Conservation (phyloP, 257 asterid genomes). For the Plantago major region DNA sequence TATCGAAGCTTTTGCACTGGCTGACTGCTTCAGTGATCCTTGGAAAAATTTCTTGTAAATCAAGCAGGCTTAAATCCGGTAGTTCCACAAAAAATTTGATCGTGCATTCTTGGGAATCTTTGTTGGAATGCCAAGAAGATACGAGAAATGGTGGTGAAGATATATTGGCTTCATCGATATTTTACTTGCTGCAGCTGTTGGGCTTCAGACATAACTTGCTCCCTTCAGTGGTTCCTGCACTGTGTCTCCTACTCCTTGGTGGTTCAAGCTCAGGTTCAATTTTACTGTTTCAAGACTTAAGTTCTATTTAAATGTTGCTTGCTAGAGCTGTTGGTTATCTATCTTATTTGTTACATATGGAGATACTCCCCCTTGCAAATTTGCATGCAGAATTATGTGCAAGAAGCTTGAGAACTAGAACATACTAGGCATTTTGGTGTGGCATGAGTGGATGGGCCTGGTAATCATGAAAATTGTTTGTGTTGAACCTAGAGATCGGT, state of each 20-base stretch:
- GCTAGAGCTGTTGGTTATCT: neutral
- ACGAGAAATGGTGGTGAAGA: constrained; percentile 30
- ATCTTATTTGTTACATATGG: too few relatives aligned
- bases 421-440: too few relatives aligned
- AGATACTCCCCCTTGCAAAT: too few relatives aligned
- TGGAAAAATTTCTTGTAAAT: constrained; percentile 43
- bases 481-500: too few relatives aligned
- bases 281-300: constrained; percentile 5
- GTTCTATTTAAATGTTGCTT: constrained; percentile 1
- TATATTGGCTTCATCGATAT: constrained; percentile 50
- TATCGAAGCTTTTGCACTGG: constrained; percentile 81
- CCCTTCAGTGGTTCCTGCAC: constrained; percentile 70
- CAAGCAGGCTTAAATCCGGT: constrained; percentile 23
- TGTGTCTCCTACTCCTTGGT: constrained; percentile 53
- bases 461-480: too few relatives aligned
- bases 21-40: constrained; percentile 73
- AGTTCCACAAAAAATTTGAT: constrained; percentile 31
- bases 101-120: constrained; percentile 38
- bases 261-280: constrained; percentile 50
- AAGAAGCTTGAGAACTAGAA: too few relatives aligned
- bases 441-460: too few relatives aligned
- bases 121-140: constrained; percentile 37
- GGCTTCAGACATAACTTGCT: constrained; percentile 45
- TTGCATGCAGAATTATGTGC: neutral
- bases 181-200: constrained; percentile 60